Conservation (phyloP, 768 basidiomycete species). For the Melanogaster broomeanus region DNA sequence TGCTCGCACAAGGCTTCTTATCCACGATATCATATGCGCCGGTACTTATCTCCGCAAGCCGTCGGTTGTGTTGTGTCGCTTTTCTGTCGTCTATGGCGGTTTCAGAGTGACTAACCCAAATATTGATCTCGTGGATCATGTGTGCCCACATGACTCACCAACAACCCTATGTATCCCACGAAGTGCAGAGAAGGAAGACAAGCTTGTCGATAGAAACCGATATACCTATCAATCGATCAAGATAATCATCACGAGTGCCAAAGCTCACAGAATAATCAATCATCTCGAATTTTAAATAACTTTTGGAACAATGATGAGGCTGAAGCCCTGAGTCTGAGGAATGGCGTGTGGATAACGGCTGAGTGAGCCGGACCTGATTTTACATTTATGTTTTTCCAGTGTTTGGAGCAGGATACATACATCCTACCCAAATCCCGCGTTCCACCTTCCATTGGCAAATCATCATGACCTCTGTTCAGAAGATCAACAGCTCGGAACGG, state of each 20-base stretch:
- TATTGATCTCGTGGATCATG: conserved; percentile 2
- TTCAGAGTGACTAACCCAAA: conserved; percentile 5
- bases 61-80: too few relatives aligned
- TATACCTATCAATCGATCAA: not conserved
- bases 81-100: conserved; percentile 6
- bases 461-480: conserved; percentile 51
- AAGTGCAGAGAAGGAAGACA: too few relatives aligned
- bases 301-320: not conserved
- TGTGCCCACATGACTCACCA: too few relatives aligned
- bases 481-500: conserved; percentile 54
- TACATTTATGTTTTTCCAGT: not conserved
- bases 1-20: too few relatives aligned
- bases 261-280: not conserved
- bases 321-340: not conserved
- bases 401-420: too few relatives aligned
- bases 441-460: not conserved
- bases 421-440: not conserved
- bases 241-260: not conserved
- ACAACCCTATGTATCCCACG: too few relatives aligned
- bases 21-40: too few relatives aligned
- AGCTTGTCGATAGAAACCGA: too few relatives aligned
- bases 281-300: not conserved
- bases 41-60: too few relatives aligned
- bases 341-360: not conserved
- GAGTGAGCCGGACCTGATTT: not conserved